These are phyloP conservation scores for Xylariomycetidae sp. DNA, from an alignment of 2,329 filamentous ascomycete genomes.

Conservation along the genomic window DNA sequence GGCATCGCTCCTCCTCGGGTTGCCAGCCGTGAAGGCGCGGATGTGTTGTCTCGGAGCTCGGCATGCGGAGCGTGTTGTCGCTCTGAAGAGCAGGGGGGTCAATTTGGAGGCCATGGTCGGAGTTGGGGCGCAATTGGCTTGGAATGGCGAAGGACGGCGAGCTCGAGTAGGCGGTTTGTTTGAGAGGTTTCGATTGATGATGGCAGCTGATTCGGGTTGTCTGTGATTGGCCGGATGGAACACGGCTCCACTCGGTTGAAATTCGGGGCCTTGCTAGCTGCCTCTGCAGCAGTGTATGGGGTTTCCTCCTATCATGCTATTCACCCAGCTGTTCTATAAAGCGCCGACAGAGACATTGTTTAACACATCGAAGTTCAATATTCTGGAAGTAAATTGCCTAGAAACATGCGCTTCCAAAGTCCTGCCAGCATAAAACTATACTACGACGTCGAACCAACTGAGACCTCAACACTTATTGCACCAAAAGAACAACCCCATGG, in stretches of 20 bases:
- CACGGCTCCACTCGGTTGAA: background rate
- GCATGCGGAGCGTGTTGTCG: conserved; percentile 58
- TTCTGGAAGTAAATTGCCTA: too few relatives aligned
- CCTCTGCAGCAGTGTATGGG: too few relatives aligned
- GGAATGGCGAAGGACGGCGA: conserved; percentile 13
- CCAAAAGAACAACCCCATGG: conserved; percentile 1
- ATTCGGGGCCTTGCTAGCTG: conserved; percentile 2
- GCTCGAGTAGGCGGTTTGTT: conserved; percentile 8
- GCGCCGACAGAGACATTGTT: too few relatives aligned
- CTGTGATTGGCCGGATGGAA: conserved; percentile 11
- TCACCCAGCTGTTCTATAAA: too few relatives aligned
- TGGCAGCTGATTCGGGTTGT: conserved; percentile 17
- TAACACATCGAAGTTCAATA: too few relatives aligned
- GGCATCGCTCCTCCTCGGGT: conserved; percentile 65
- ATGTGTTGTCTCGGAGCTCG: conserved; percentile 64
- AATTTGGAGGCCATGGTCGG: conserved; percentile 75
- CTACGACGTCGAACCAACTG: too few relatives aligned
- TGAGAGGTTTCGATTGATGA: conserved; percentile 19
- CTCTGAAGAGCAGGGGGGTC: conserved; percentile 65
- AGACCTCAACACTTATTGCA: too few relatives aligned
- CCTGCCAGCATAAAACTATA: conserved; percentile 9
- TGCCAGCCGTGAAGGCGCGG: conserved; percentile 62
- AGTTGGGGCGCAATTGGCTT: conserved; percentile 22
- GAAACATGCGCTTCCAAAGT: too few relatives aligned
- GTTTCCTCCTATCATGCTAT: too few relatives aligned